Conservation (phyloP, 305 asterid genomes). For the Caryopteris hybrid region DNA sequence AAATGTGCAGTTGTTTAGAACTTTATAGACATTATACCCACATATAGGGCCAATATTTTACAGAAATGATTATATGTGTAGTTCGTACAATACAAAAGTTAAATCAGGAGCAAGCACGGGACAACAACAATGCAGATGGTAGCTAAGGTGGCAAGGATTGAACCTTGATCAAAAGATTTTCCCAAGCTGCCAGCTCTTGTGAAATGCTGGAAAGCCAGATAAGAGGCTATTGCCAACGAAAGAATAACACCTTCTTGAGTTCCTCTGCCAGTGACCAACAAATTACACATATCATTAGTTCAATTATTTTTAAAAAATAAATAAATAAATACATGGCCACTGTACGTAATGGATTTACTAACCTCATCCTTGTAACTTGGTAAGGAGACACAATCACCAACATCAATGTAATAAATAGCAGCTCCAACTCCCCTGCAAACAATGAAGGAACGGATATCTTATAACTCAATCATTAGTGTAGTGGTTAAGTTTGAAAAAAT, state of each 20-base stretch:
- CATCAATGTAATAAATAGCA: constrained; percentile 64
- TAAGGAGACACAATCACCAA: constrained; percentile 72
- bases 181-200: constrained; percentile 62
- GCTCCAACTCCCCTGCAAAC: constrained; percentile 73
- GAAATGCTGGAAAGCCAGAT: constrained; percentile 88
- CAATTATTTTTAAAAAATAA: background rate
- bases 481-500: background rate
- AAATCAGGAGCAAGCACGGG: constrained; percentile 74
- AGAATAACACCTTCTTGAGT: constrained; percentile 73
- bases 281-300: constrained; percentile 15
- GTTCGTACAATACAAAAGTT: constrained; percentile 15
- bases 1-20: background rate
- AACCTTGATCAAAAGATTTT: constrained; percentile 77
- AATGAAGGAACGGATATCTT: background rate
- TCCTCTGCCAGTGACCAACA: constrained; percentile 56
- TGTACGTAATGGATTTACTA: constrained; percentile 19
- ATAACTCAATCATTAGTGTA: background rate
- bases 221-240: constrained; percentile 65
- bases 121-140: constrained; percentile 53
- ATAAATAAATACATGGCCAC: background rate
- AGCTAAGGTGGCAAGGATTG: constrained; percentile 77
- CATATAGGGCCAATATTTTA: constrained; percentile 13
- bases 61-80: constrained; percentile 6
- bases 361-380: constrained; percentile 77
- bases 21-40: background rate